phyloP scores from a whole-genome alignment of 176 grass and related monocot species.

The Melocanna baccifera region DNA sequence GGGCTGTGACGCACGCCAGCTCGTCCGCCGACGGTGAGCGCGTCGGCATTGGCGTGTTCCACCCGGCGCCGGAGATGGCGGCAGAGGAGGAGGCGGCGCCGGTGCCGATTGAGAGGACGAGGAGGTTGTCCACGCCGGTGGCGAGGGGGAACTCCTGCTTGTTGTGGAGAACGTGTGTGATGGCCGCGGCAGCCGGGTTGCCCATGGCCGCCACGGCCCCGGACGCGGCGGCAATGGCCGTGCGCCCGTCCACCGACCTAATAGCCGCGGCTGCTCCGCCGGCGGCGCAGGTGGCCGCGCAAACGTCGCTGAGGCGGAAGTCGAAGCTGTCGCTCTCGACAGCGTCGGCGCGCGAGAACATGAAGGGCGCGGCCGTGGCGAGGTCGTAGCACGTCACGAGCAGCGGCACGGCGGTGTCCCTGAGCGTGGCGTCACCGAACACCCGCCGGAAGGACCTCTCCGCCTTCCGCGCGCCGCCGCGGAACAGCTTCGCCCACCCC shows the following conservation, averaged over 20 bases:
- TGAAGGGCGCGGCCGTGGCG: conserved; percentile 59
- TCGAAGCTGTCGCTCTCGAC: conserved; percentile 68
- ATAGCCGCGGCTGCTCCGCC: conserved; percentile 5
- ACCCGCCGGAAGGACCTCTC: conserved; percentile 26
- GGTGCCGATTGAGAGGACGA: conserved; percentile 70
- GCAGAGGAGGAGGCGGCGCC: not conserved
- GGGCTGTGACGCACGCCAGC: conserved; percentile 35
- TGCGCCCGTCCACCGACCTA: conserved; percentile 46
- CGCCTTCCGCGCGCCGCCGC: not conserved
- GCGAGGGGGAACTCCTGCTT: conserved; percentile 83
- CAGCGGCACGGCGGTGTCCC: conserved; percentile 62
- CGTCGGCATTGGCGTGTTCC: conserved; percentile 26
- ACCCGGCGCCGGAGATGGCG: not conserved
- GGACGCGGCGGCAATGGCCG: conserved; percentile 44
- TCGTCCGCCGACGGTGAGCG: conserved; percentile 34
- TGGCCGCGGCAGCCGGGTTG: conserved; percentile 62
- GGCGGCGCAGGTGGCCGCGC: conserved; percentile 44
- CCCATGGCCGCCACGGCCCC: conserved; percentile 47
- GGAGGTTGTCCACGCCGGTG: conserved; percentile 48
- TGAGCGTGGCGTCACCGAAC: conserved; percentile 73
- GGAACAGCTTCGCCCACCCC: conserved; percentile 27
- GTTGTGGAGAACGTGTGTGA: conserved; percentile 89
- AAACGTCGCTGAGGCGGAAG: conserved; percentile 73
- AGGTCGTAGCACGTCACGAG: conserved; percentile 86
- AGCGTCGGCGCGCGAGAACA: conserved; percentile 86